Base-by-base conservation (phyloP, 805 yeast genomes). In the Metschnikowia picachoensis region DNA sequence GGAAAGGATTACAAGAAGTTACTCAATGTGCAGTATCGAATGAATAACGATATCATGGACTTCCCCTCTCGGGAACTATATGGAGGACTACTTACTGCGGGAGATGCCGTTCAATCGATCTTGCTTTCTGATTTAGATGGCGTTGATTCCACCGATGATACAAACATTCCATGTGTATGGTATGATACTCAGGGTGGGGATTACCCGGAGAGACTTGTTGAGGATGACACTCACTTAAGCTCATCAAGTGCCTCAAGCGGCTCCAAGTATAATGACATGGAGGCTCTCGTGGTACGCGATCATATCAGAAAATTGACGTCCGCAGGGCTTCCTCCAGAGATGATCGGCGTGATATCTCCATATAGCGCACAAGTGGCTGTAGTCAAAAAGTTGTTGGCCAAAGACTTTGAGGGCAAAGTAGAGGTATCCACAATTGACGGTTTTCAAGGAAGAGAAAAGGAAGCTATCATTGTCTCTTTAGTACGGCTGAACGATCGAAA, bases 401-500 rank as follows among this genome's bases (percentile, higher is more conserved):
- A 46, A n/a, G 41, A 31, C 9, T 37, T 30, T 12, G 54, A 44
- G 13, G 73, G 77, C 0, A 59, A 50, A 2, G 68, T 92, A 6
- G 98, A 92, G 59, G 78, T 91, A 0, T 80, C 95, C 4, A 88
- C 97, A 0, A 92, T 92, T 4, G 99, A 92, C 67, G 97, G 97
- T 1, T 94, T 92, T 59, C 99, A 92, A 68, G 99, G 99, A 1
- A 72, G 97, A 50, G 99, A 92, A 60, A 94, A 92, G 62, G 95
- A 91, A 56, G 84, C 82, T 0, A 89, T 92, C 7, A 74, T 92
- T 1, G 67, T 94, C 11, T 77, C 94, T 2, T 64, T 92, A 44
- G 97, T 92, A 2, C 73, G 99, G 52, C 84, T 94, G 34, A 92
- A 92, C 61, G 83, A 77, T 16, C 57, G 66, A 2, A 63, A 74